Evolutionary conservation across 805 yeast species (phyloP), one percentile per base, ranked within the genome.

Genomic region (Blastobotrys attinorum): DNA sequence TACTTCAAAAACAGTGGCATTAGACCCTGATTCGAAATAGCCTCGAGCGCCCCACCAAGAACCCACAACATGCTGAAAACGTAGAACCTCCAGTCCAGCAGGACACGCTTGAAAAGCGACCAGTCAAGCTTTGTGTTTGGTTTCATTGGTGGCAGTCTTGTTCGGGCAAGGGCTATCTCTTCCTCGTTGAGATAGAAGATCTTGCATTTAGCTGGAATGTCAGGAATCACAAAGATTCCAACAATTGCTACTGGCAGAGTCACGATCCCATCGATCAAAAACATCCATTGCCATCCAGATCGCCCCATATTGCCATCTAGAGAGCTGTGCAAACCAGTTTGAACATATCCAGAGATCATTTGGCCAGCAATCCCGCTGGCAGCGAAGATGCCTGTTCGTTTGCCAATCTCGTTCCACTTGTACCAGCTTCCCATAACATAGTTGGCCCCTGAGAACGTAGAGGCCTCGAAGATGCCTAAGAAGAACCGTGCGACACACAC

Each of bases 261-360:
- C 44, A 72, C 65, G 2, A 67, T 65, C 35, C 83, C 83, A 57
- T 75, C 80, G 37, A 76, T 71, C 39, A 75, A 62, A 50, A 76
- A 76, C 35, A 76, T 66, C 72, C 76, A 76, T 54, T 76, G 63
- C 81, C 81, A 76, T 10, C 71, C 64, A 39, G 68, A 59, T 22
- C 69, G 51, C 13, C 76, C 74, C 17, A 60, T 59, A 29, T 42
- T 47, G 4, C 71, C 69, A 42, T 69, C 70, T 61, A 69, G 57
- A 39, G 63, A 61, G 33, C 71, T 58, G 37, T 74, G 59, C 40
- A 75, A 74, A 29, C 77, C 81, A 25, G 75, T 73, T 10, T 77
- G 76, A 44, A 76, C 71, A 44, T 75, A 62, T 8, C 79, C 79
- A 15, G 76, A 64, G 48, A 73, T 70, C 1, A 79, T 79, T 37